Evolutionary conservation across 2,329 filamentous ascomycete species (phyloP), one percentile per base, ranked within the genome.

Genomic region (Paramyrothecium roridum): DNA sequence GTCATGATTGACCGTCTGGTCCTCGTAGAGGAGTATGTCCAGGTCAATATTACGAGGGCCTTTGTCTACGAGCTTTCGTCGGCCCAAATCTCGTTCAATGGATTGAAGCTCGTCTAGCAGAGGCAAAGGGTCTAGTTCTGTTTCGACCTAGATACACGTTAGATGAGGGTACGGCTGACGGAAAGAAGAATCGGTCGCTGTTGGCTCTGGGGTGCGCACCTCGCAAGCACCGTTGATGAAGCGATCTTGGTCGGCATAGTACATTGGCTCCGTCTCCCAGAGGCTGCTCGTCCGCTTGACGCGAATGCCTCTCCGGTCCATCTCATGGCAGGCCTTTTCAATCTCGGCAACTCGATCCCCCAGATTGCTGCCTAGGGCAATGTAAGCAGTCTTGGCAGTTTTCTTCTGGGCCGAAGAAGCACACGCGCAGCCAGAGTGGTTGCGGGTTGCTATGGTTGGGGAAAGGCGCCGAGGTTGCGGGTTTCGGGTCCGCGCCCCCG

Each of bases 251-350:
- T 97, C 89, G 59, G 89, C 77, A 60, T 97, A 89, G 72, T 99
- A 99, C 95, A 99, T 99, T 21, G 95, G 91, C 64, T 91, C 86
- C 3, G 93, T 99, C 76, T 98, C 92, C 83, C 95, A 99, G 3
- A 99, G 78, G 58, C 86, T 88, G 70, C 93, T 98, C 0, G 93
- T 96, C 64, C 87, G 81, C 65, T 85, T 81, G 43, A 99, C 82
- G 53, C 75, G 83, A 67, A 98, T 91, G 34, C 85, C 86, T 21
- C 84, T 79, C 48, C 79, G 76, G 59, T 90, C 85, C 85, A 99
- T 91, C 67, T 89, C 83, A 48, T 78, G 79, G 69, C 92, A 93
- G 1, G 95, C 93, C 64, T 82, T 80, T 71, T 97, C 92, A 61
- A 99, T 96, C 83, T 88, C 89, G 46, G 80, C 82, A 52, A 96